Evolutionary conservation across 768 basidiomycete genomes (phyloP).

Genomic region (Suillus paluster): DNA sequence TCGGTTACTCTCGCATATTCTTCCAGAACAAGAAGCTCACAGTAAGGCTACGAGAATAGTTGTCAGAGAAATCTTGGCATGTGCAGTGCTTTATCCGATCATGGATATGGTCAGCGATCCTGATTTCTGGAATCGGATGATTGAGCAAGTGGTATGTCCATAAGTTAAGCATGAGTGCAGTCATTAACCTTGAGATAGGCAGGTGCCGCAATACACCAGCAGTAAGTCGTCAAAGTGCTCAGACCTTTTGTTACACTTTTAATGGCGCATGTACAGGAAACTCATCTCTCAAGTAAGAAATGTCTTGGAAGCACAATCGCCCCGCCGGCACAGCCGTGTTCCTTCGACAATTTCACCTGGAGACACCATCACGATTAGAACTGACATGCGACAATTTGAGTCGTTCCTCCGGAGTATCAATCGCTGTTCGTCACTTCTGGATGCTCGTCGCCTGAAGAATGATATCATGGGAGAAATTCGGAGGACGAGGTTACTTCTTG

Average conservation of each 20-base stretch:
- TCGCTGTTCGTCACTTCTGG: conserved; percentile 79
- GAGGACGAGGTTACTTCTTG: conserved; percentile 72
- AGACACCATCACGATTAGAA: conserved; percentile 82
- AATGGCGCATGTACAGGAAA: conserved; percentile 50
- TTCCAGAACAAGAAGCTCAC: conserved; percentile 75
- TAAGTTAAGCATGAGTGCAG: background rate
- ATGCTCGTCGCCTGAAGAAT: conserved; percentile 88
- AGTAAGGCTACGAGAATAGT: conserved; percentile 76
- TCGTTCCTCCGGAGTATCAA: conserved; percentile 87
- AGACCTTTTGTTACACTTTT: conserved; percentile 2
- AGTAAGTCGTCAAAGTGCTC: conserved; percentile 39
- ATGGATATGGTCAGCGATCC: conserved; percentile 95
- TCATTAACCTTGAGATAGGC: conserved; percentile 41
- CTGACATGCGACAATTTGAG: conserved; percentile 84
- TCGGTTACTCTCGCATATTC: conserved; percentile 66
- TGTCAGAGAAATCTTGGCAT: conserved; percentile 81
- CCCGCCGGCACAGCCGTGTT: conserved; percentile 51
- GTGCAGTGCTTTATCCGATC: conserved; percentile 81
- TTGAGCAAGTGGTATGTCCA: conserved; percentile 87
- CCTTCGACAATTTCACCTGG: conserved; percentile 49
- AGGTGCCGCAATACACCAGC: conserved; percentile 73
- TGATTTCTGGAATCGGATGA: conserved; percentile 94
- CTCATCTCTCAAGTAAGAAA: conserved; percentile 88
- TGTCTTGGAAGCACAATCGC: conserved; percentile 80
- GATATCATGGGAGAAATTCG: conserved; percentile 93